Evolutionary conservation across 2,329 filamentous ascomycete species (phyloP).

Genomic region (Fusarium dlaminii): DNA sequence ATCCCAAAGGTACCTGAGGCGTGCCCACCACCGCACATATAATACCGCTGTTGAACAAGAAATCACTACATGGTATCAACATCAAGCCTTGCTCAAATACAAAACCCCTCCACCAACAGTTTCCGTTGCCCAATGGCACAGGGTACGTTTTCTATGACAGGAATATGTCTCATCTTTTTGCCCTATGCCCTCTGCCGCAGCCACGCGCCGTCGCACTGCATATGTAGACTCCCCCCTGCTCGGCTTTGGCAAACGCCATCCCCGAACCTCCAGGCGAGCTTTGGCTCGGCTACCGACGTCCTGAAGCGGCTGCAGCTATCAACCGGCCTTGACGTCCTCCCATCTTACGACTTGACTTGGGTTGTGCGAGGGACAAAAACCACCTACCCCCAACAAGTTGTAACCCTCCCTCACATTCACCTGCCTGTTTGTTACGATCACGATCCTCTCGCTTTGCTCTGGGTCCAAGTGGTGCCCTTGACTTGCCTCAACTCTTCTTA

Average conservation of each 20-base stretch:
- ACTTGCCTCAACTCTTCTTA: not conserved
- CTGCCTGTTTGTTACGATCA: constrained; percentile 22
- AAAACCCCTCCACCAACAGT: constrained; percentile 11
- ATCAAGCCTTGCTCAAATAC: constrained; percentile 16
- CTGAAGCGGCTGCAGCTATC: constrained; percentile 25
- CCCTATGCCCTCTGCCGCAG: not conserved
- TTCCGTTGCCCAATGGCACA: constrained; percentile 19
- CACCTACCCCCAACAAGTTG: constrained; percentile 34
- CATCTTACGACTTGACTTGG: constrained; percentile 31
- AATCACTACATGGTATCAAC: not conserved
- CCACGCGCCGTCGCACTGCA: constrained; percentile 22
- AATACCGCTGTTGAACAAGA: constrained; percentile 17
- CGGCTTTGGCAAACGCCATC: constrained; percentile 34
- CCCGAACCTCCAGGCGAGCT: constrained; percentile 36
- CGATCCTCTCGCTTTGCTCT: not conserved
- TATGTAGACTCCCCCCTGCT: constrained; percentile 24
- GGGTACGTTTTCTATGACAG: constrained; percentile 24
- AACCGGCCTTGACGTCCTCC: constrained; percentile 11
- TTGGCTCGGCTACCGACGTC: constrained; percentile 42
- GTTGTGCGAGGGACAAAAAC: constrained; percentile 34
- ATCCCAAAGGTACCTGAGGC: not conserved
- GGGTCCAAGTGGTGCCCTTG: not conserved
- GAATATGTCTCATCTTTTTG: constrained; percentile 36
- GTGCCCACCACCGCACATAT: not conserved
- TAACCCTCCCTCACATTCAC: constrained; percentile 13